phyloP scores from a whole-genome alignment of 2,329 filamentous ascomycete species.

The Coniochaeta sp. region DNA sequence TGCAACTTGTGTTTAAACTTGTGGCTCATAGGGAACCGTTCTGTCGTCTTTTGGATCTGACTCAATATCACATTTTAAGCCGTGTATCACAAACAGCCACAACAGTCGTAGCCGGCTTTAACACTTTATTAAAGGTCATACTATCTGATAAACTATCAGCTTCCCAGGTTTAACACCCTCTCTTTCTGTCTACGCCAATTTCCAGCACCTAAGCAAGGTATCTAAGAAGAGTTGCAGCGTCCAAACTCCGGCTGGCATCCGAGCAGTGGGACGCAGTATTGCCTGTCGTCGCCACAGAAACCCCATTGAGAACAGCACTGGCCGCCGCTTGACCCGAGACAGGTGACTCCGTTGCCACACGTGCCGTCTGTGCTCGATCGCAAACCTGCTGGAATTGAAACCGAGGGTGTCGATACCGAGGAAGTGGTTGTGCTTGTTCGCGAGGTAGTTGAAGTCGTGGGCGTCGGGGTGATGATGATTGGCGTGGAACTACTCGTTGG shows the following conservation, averaged over 20 bases:
- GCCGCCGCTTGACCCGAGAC: constrained; percentile 13
- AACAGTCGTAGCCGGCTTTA: not conserved
- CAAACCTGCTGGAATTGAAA: constrained; percentile 12
- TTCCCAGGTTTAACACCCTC: not conserved
- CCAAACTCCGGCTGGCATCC: constrained; percentile 21
- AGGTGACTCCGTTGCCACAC: constrained; percentile 15
- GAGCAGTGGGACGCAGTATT: constrained; percentile 18
- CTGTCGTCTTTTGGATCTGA: too few relatives aligned
- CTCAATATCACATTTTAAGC: not conserved
- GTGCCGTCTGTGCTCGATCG: constrained; percentile 14
- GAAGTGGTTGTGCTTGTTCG: constrained; percentile 7
- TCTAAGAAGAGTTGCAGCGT: constrained; percentile 14
- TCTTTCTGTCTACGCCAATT: not conserved
- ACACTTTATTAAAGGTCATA: not conserved
- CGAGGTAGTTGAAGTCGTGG: constrained; percentile 2
- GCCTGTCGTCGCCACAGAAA: constrained; percentile 18
- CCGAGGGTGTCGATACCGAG: constrained; percentile 4
- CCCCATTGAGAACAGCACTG: constrained; percentile 20
- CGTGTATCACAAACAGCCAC: not conserved
- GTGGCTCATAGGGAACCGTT: too few relatives aligned
- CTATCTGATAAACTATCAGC: not conserved
- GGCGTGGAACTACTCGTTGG: not conserved
- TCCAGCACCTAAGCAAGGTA: not conserved
- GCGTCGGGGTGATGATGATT: not conserved
- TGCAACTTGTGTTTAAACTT: too few relatives aligned